These are phyloP conservation scores for Leccinum boreale DNA, from an alignment of 768 basidiomycete genomes.

Conservation along the genomic window DNA sequence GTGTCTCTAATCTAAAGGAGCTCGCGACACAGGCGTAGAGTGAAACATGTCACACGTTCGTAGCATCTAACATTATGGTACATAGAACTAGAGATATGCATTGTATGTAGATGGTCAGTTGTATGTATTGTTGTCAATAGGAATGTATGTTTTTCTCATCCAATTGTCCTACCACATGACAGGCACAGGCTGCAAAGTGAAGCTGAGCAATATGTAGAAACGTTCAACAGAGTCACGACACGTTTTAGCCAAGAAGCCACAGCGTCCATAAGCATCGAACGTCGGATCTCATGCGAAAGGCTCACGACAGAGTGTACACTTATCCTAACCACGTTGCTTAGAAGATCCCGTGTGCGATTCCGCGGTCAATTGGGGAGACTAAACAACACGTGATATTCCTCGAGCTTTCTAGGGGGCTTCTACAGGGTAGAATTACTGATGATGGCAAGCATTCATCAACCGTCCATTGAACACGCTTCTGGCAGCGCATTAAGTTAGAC, in stretches of 20 bases:
- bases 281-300: conserved; percentile 12
- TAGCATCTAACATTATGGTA: conserved; percentile 15
- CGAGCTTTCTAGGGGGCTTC: conserved; percentile 13
- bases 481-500: neutral
- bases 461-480: neutral
- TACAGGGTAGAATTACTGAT: conserved; percentile 8
- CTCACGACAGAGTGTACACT: neutral
- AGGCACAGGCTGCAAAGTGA: neutral
- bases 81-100: conserved; percentile 14
- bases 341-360: conserved; percentile 19
- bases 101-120: neutral
- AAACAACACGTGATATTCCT: conserved; percentile 14
- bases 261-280: conserved; percentile 1
- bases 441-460: neutral
- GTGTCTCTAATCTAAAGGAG: conserved; percentile 4
- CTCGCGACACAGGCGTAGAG: conserved; percentile 17
- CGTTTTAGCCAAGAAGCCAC: neutral
- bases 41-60: neutral
- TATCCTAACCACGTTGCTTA: neutral
- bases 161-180: neutral
- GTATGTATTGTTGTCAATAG: neutral
- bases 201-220: neutral
- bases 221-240: neutral
- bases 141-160: neutral
- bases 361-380: conserved; percentile 17